These are phyloP conservation scores for Centella asiatica DNA, from an alignment of 129 eudicot species.

Conservation along the genomic window DNA sequence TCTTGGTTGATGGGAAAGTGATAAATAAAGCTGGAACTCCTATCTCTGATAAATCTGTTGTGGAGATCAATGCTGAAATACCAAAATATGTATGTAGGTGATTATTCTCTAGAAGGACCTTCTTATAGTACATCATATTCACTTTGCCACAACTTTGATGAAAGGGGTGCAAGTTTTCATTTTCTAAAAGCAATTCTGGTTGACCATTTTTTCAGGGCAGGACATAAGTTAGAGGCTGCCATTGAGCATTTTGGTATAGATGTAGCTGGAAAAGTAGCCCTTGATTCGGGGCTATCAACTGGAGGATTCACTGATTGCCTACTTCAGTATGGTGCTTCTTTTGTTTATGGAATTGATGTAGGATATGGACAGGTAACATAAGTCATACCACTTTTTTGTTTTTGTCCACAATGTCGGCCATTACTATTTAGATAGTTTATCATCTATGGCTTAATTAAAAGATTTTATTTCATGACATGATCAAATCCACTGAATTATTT, in stretches of 20 bases:
- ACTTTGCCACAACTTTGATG: not conserved
- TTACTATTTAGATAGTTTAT: not conserved
- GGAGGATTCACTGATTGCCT: conserved; percentile 98
- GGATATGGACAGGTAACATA: conserved; percentile 90
- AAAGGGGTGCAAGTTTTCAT: conserved; percentile 12
- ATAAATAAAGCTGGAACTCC: conserved; percentile 84
- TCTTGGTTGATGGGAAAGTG: conserved; percentile 74
- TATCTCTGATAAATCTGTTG: conserved; percentile 69
- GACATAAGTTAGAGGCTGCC: conserved; percentile 95
- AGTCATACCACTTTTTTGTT: not conserved
- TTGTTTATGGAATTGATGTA: conserved; percentile 95
- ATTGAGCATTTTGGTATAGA: conserved; percentile 79
- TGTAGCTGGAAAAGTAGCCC: conserved; percentile 88
- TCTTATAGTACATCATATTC: not conserved
- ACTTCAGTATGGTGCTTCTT: conserved; percentile 90
- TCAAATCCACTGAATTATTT: no score
- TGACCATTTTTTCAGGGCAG: conserved; percentile 63
- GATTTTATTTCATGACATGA: not conserved
- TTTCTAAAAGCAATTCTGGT: conserved; percentile 15
- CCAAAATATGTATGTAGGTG: conserved; percentile 99
- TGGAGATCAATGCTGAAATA: conserved; percentile 84
- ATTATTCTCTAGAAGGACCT: conserved; percentile 36
- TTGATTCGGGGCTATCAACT: conserved; percentile 92
- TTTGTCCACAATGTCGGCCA: not conserved
- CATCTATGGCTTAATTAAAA: not conserved